phyloP scores from a whole-genome alignment of 495 filamentous ascomycete genomes.

The Xylaria scruposa region DNA sequence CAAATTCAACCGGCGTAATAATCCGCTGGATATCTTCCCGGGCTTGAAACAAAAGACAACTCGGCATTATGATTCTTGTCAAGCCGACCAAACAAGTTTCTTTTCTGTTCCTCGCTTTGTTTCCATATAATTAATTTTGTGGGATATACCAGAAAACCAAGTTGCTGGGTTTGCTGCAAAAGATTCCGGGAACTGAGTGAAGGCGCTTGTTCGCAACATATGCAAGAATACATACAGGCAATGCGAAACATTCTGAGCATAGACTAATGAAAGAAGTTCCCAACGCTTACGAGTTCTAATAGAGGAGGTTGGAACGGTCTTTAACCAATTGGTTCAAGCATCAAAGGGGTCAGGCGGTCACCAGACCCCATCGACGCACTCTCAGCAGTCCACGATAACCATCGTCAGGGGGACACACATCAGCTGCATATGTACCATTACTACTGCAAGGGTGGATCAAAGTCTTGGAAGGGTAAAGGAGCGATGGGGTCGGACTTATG shows the following conservation, averaged over 20 bases:
- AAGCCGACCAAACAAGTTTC: not conserved
- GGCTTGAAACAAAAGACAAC: not conserved
- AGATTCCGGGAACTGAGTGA: not conserved
- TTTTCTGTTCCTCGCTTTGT: not conserved
- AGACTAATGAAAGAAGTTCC: conserved; percentile 2
- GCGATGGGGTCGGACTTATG: conserved; percentile 10
- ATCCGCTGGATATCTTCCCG: not conserved
- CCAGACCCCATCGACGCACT: conserved; percentile 16
- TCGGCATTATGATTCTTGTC: not conserved
- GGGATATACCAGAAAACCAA: conserved; percentile 10
- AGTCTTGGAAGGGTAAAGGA: conserved; percentile 18
- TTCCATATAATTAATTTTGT: not conserved
- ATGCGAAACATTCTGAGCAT: conserved; percentile 23
- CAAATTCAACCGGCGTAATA: not conserved
- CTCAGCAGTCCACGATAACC: conserved; percentile 25
- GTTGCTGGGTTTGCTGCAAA: not conserved
- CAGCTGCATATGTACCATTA: conserved; percentile 19
- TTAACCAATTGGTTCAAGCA: conserved; percentile 13
- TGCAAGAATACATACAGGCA: conserved; percentile 19
- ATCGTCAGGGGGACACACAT: conserved; percentile 19
- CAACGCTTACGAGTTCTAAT: not conserved
- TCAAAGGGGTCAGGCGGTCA: conserved; percentile 13
- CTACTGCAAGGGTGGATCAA: conserved; percentile 18
- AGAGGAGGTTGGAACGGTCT: not conserved
- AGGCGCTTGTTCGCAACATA: not conserved